Conservation (phyloP, 208 protist species). For the Trypanosomatidae sp. region DNA sequence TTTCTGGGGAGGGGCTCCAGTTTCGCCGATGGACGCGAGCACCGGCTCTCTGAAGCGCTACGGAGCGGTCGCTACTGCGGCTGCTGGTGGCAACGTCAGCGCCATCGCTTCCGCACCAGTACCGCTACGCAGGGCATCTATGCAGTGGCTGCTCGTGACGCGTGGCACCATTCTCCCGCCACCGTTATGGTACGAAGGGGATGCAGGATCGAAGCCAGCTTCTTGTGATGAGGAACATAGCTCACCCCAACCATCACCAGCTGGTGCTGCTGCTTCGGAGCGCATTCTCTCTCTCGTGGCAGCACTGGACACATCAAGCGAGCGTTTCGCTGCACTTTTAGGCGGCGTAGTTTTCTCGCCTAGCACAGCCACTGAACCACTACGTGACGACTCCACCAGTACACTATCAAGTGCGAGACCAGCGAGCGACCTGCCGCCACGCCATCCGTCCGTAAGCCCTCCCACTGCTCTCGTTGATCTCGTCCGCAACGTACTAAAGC, state of each 20-base stretch:
- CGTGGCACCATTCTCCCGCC: constrained; percentile 7
- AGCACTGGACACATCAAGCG: neutral
- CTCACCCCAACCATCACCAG: neutral
- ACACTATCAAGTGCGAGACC: neutral
- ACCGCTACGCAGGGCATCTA: constrained; percentile 7
- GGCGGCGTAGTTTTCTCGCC: neutral
- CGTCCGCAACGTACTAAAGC: constrained; percentile 18
- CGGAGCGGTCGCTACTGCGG: neutral
- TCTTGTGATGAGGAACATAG: neutral
- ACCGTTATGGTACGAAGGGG: neutral
- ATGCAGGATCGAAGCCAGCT: neutral
- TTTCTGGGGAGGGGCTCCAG: constrained; percentile 1
- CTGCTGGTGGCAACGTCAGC: neutral
- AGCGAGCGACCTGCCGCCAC: neutral
- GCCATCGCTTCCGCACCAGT: neutral
- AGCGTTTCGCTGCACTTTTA: neutral
- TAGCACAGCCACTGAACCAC: neutral
- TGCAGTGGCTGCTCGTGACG: constrained; percentile 12
- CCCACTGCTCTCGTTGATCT: neutral
- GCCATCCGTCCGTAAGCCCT: neutral
- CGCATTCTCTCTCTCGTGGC: constrained; percentile 1
- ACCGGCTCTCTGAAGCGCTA: neutral
- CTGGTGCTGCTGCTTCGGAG: constrained; percentile 9
- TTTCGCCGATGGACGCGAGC: neutral
- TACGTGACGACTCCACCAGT: neutral